A percentile compares a stretch with the other conserved stretches of the same genome.
phyloP scores from a whole-genome alignment of 495 filamentous ascomycete genomes.

The Penicillium maclennaniae region DNA sequence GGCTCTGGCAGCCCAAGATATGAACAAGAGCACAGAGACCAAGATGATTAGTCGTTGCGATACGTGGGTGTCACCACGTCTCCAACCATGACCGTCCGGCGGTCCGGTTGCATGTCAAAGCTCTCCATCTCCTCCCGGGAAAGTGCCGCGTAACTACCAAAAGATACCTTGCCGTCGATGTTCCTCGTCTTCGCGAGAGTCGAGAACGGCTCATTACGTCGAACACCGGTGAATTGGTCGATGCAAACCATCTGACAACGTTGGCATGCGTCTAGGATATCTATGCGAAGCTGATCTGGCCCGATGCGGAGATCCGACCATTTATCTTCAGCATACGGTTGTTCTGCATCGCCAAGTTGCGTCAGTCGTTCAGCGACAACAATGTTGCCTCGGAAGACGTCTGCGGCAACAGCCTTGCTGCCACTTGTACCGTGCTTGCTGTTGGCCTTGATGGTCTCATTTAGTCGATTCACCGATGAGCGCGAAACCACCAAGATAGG shows the following conservation, averaged over 20 bases:
- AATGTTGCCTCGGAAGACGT: slow-evolving; percentile 83
- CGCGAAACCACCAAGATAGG: slow-evolving; percentile 82
- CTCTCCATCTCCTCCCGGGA: slow-evolving; percentile 15
- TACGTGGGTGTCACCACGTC: slow-evolving; percentile 37
- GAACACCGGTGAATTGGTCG: slow-evolving; percentile 75
- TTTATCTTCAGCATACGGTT: slow-evolving; percentile 53
- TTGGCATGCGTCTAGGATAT: slow-evolving; percentile 76
- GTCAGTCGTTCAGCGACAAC: slow-evolving; percentile 57
- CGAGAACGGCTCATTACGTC: slow-evolving; percentile 79
- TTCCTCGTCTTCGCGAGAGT: slow-evolving; percentile 83
- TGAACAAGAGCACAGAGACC: neutral
- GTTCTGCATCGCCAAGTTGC: slow-evolving; percentile 35
- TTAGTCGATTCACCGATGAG: slow-evolving; percentile 74
- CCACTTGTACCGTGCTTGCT: slow-evolving; percentile 27
- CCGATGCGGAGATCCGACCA: slow-evolving; percentile 44
- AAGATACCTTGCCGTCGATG: slow-evolving; percentile 76
- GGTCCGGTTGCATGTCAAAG: slow-evolving; percentile 17
- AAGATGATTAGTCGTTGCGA: slow-evolving; percentile 10
- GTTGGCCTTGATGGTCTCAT: slow-evolving; percentile 58
- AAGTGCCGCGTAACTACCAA: slow-evolving; percentile 70
- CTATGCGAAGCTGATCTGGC: slow-evolving; percentile 42
- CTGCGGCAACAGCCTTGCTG: slow-evolving; percentile 56
- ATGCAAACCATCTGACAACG: slow-evolving; percentile 96
- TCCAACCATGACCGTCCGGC: slow-evolving; percentile 40
- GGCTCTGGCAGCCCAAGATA: neutral